These are phyloP conservation scores for Lasiodiplodia sp. DNA, from an alignment of 2,329 filamentous ascomycete species.

Conservation along the genomic window DNA sequence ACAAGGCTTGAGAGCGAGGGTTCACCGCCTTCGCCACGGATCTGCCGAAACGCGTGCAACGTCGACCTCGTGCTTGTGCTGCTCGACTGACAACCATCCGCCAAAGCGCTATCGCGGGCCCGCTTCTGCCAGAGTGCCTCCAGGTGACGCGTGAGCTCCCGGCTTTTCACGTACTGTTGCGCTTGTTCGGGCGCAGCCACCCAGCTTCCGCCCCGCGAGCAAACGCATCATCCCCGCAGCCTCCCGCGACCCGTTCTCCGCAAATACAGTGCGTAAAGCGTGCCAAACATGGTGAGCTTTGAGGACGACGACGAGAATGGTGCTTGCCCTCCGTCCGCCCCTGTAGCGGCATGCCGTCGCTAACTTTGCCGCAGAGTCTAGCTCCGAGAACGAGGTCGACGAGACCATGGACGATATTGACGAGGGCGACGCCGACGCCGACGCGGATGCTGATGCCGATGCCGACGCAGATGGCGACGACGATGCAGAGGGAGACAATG, in stretches of 20 bases:
- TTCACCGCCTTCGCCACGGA: slow-evolving; percentile 20
- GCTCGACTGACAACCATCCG: slow-evolving; percentile 20
- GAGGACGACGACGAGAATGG: slow-evolving; percentile 56
- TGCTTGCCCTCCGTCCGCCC: slow-evolving; percentile 39
- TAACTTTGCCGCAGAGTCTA: slow-evolving; percentile 45
- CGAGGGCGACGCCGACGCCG: slow-evolving; percentile 49
- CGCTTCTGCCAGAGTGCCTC: slow-evolving; percentile 3
- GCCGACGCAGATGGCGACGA: slow-evolving; percentile 46
- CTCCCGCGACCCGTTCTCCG: slow-evolving; percentile 17
- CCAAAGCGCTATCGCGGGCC: slow-evolving; percentile 1
- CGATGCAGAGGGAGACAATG: slow-evolving; percentile 43
- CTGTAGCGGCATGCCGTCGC: neutral
- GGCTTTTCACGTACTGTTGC: neutral
- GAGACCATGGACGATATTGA: slow-evolving; percentile 53
- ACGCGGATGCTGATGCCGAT: slow-evolving; percentile 46
- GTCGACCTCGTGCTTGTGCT: slow-evolving; percentile 24
- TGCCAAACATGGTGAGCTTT: slow-evolving; percentile 44
- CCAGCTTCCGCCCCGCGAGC: slow-evolving; percentile 3
- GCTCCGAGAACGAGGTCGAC: slow-evolving; percentile 54
- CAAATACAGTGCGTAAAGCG: slow-evolving; percentile 16
- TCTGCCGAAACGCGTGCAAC: slow-evolving; percentile 28
- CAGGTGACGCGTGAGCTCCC: neutral
- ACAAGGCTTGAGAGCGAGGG: neutral
- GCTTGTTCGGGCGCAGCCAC: neutral
- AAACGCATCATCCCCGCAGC: slow-evolving; percentile 26